A percentile compares a stretch with the other conserved stretches of the same genome.
Conservation (phyloP, 345 rosid genomes). For the Populus deltoides region DNA sequence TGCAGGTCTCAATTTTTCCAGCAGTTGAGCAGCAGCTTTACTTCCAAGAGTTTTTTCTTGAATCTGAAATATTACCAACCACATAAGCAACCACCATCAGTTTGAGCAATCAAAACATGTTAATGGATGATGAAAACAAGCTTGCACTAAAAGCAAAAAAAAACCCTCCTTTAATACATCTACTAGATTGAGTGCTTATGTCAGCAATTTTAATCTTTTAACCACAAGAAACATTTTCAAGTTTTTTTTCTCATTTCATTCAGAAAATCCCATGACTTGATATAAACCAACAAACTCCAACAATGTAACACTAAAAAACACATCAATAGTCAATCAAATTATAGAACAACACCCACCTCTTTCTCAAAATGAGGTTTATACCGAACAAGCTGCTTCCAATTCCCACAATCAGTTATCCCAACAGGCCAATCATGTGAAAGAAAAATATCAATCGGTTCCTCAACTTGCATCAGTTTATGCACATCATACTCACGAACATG, state of each 20-base stretch:
- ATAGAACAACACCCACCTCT: slow-evolving; percentile 48
- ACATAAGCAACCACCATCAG: neutral
- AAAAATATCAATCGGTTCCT: slow-evolving; percentile 80
- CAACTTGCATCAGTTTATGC: slow-evolving; percentile 72
- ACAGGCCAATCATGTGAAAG: slow-evolving; percentile 98
- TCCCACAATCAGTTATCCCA: slow-evolving; percentile 80
- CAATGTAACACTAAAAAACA: neutral
- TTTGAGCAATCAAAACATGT: neutral
- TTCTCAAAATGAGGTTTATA: slow-evolving; percentile 53
- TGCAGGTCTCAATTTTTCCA: slow-evolving; percentile 67
- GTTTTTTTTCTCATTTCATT: neutral
- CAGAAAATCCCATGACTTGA: neutral
- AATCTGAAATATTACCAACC: slow-evolving; percentile 42
- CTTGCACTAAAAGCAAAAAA: neutral
- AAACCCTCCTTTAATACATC: neutral
- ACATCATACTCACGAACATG: slow-evolving; percentile 95
- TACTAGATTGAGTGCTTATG: neutral
- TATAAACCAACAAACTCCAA: too few relatives aligned
- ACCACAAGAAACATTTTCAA: neutral
- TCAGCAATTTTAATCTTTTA: neutral
- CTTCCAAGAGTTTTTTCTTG: slow-evolving; percentile 69
- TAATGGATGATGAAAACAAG: neutral
- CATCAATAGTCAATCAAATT: neutral
- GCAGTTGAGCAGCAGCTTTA: slow-evolving; percentile 79
- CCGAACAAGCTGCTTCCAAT: slow-evolving; percentile 57